phyloP scores from a whole-genome alignment of 1,284 basidiomycete genomes.

The Rhodotorula glutinis region DNA sequence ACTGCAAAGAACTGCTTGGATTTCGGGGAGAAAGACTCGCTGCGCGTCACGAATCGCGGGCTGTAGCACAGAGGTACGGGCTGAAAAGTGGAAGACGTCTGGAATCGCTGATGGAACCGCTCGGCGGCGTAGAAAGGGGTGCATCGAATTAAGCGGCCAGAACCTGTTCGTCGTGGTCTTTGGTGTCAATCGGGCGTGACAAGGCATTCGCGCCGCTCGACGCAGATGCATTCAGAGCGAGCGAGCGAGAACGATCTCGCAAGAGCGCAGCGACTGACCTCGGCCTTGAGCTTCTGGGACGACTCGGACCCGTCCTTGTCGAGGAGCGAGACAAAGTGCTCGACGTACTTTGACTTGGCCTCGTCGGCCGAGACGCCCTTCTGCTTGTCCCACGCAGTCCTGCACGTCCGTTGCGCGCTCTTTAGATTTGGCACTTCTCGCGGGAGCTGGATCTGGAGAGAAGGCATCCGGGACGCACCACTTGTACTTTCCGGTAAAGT shows the following conservation, averaged over 20 bases:
- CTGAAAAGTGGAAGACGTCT: neutral
- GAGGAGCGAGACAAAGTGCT: constrained; percentile 54
- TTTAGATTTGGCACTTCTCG: neutral
- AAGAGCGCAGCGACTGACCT: constrained; percentile 20
- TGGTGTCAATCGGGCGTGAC: too few relatives aligned
- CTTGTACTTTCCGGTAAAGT: constrained; percentile 78
- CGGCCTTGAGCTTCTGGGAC: constrained; percentile 33
- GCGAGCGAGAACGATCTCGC: too few relatives aligned
- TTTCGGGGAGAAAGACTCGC: too few relatives aligned
- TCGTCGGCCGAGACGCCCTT: constrained; percentile 72
- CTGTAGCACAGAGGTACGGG: too few relatives aligned
- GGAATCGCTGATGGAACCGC: neutral
- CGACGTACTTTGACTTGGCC: constrained; percentile 69
- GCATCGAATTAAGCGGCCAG: constrained; percentile 1
- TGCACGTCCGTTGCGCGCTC: constrained; percentile 43
- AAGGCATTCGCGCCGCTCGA: too few relatives aligned
- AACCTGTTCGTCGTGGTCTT: too few relatives aligned
- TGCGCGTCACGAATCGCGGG: too few relatives aligned
- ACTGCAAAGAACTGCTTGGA: too few relatives aligned
- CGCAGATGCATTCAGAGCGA: too few relatives aligned
- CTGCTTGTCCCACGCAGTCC: constrained; percentile 77
- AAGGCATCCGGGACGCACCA: constrained; percentile 56
- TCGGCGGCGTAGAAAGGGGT: neutral
- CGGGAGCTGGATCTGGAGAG: neutral
- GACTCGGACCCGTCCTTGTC: constrained; percentile 37